Evolutionary conservation across 805 yeast genomes (phyloP).

Genomic region (Suhomyces faveliae): DNA sequence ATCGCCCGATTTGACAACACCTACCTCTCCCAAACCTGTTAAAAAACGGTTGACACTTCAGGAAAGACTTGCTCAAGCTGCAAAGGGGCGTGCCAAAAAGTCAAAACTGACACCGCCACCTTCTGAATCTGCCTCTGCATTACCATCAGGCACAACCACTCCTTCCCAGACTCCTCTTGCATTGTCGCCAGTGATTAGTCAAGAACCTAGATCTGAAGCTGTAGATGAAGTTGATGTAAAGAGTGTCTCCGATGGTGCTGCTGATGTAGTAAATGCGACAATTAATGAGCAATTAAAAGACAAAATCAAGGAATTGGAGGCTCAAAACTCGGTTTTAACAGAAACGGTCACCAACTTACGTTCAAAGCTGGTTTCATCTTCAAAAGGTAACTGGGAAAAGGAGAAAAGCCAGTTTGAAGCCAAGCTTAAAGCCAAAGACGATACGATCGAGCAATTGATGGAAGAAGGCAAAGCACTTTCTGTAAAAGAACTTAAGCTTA

Average conservation of each 20-base stretch:
- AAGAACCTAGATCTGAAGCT: neutral
- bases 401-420: constrained; percentile 5
- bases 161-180: constrained; percentile 5
- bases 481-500: constrained; percentile 64
- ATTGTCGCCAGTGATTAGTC: constrained; percentile 3
- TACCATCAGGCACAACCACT: neutral
- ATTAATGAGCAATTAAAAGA: neutral
- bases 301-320: neutral
- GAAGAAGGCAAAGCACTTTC: constrained; percentile 77
- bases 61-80: constrained; percentile 82
- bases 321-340: neutral
- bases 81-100: constrained; percentile 44
- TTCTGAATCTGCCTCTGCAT: neutral
- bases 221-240: neutral
- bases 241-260: neutral
- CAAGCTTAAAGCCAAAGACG: constrained; percentile 43
- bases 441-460: constrained; percentile 60
- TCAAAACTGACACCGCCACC: neutral
- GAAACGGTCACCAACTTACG: neutral
- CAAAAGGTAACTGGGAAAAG: neutral
- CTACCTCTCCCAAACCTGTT: constrained; percentile 5
- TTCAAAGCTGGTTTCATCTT: neutral
- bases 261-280: neutral
- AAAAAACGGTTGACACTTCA: constrained; percentile 73
- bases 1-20: neutral